Percentiles rank a stretch among this genome's conserved stretches.
These are phyloP conservation scores for Tylopilus sp. DNA, from an alignment of 1,284 basidiomycete genomes.

Conservation along the genomic window DNA sequence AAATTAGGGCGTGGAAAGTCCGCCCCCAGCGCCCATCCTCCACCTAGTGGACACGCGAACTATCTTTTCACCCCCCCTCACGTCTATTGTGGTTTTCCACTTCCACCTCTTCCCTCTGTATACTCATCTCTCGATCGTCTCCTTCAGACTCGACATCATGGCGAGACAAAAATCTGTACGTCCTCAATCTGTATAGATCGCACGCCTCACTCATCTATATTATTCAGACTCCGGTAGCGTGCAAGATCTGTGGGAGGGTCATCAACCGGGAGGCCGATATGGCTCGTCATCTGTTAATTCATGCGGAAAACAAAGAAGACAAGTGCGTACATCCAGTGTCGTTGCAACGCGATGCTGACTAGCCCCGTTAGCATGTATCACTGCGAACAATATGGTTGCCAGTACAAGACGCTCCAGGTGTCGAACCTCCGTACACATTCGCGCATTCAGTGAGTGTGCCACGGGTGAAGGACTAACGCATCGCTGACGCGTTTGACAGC, in stretches of 20 bases:
- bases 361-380: slow-evolving; percentile 21
- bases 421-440: no score
- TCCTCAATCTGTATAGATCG: background rate
- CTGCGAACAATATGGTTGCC: slow-evolving; percentile 27
- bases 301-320: slow-evolving; percentile 11
- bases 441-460: no score
- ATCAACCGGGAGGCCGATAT: slow-evolving; percentile 24
- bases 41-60: background rate
- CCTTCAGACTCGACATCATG: slow-evolving; percentile 10
- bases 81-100: background rate
- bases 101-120: background rate
- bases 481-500: no score
- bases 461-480: no score
- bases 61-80: background rate
- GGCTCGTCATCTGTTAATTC: slow-evolving; percentile 16
- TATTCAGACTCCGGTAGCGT: slow-evolving; percentile 11
- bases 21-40: slow-evolving; percentile 1
- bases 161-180: slow-evolving; percentile 8
- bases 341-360: slow-evolving; percentile 6
- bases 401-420: slow-evolving; percentile 9
- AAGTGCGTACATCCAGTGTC: slow-evolving; percentile 15
- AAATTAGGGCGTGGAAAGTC: slow-evolving; percentile 16
- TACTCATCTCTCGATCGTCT: background rate
- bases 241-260: slow-evolving; percentile 7
- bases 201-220: slow-evolving; percentile 3